Evolutionary conservation across 2,329 filamentous ascomycete genomes (phyloP).

Genomic region (Beauveria caledonica): DNA sequence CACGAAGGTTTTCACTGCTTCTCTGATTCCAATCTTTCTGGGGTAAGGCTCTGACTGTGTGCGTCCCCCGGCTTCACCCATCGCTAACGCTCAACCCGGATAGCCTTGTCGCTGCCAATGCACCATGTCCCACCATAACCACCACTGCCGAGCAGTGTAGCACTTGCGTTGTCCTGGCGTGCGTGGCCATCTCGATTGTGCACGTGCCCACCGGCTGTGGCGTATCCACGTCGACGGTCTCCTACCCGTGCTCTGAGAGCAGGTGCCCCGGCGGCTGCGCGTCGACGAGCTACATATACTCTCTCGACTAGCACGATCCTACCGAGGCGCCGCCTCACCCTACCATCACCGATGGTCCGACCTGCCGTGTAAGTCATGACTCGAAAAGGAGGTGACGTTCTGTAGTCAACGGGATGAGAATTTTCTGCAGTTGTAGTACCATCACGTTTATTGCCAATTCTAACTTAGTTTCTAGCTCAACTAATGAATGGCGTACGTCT

Average conservation of each 20-base stretch:
- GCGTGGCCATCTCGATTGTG: conserved; percentile 24
- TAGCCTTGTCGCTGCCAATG: background rate
- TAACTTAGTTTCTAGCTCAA: background rate
- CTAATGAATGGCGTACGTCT: background rate
- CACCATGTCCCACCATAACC: conserved; percentile 27
- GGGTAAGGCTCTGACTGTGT: background rate
- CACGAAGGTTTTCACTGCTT: background rate
- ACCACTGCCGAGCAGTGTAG: conserved; percentile 24
- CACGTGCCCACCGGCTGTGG: conserved; percentile 23
- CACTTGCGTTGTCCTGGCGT: conserved; percentile 24
- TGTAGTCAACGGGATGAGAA: too few species aligned
- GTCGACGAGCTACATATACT: conserved; percentile 18
- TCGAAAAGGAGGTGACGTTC: too few species aligned
- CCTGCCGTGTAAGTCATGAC: conserved; percentile 1
- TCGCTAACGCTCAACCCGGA: background rate
- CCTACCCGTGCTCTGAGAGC: conserved; percentile 17
- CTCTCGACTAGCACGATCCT: conserved; percentile 1
- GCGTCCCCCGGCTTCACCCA: background rate
- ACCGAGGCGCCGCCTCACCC: conserved; percentile 2
- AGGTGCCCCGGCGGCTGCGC: conserved; percentile 19
- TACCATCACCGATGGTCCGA: conserved; percentile 3
- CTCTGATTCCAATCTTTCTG: background rate
- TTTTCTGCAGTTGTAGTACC: too few species aligned
- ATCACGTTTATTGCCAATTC: too few species aligned
- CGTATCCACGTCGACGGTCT: conserved; percentile 20